phyloP scores from a whole-genome alignment of 768 basidiomycete genomes.

The Podaxis mareebaensis region DNA sequence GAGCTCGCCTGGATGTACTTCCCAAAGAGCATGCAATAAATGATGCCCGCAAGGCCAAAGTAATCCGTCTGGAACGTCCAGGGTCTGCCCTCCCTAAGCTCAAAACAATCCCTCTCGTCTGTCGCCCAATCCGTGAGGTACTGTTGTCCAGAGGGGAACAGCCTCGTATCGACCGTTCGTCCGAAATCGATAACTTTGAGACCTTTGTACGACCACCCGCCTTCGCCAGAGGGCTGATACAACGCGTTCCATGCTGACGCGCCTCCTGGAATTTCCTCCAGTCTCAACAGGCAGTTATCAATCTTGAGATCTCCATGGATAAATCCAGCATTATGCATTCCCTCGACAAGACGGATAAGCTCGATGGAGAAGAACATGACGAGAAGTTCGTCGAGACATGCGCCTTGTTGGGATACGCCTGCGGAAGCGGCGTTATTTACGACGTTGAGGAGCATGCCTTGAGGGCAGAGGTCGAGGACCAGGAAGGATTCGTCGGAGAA shows the following conservation, averaged over 20 bases:
- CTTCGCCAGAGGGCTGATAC: constrained; percentile 79
- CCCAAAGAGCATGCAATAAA: constrained; percentile 95
- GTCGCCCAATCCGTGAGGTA: constrained; percentile 88
- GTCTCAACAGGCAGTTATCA: constrained; percentile 94
- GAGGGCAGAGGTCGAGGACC: constrained; percentile 82
- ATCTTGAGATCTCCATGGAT: constrained; percentile 99
- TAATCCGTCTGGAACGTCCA: constrained; percentile 99
- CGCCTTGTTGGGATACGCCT: constrained; percentile 78
- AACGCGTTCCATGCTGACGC: constrained; percentile 65
- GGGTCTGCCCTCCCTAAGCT: constrained; percentile 77
- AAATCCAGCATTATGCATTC: constrained; percentile 78
- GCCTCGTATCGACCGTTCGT: constrained; percentile 82
- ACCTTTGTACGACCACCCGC: constrained; percentile 88
- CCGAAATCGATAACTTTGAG: constrained; percentile 97
- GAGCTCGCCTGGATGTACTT: constrained; percentile 87
- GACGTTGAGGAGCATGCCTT: constrained; percentile 89
- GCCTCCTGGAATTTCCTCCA: constrained; percentile 79
- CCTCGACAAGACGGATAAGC: constrained; percentile 79
- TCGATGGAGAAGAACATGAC: constrained; percentile 96
- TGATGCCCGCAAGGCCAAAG: constrained; percentile 90
- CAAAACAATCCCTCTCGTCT: constrained; percentile 90
- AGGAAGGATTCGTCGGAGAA: constrained; percentile 91
- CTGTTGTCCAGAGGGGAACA: constrained; percentile 78
- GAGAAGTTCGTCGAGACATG: constrained; percentile 87
- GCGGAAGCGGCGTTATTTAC: constrained; percentile 82